Evolutionary conservation across 1,139 yeast genomes (phyloP), one percentile per base, ranked within the genome.

Genomic region (Hyphopichia buzzinii): DNA sequence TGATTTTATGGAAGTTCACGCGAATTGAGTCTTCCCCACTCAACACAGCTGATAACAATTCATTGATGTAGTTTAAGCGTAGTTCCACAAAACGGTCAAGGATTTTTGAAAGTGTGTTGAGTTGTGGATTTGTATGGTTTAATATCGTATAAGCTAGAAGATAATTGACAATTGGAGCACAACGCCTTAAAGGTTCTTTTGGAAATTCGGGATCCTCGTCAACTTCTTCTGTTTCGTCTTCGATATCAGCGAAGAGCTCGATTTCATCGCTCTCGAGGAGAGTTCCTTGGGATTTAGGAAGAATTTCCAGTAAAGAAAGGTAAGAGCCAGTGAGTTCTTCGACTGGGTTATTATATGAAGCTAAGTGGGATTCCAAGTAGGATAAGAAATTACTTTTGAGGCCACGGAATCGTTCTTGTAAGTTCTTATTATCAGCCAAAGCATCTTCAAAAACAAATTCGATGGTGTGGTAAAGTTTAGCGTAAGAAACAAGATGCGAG

Each of bases 391-490:
- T 56, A 3, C 26, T 21, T 38, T 57, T 66, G 39, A 67, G 51
- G 2, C 36, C 35, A 3, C 33, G 8, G 37, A 62, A 59, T n/a
- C 50, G 54, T 8, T 34, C 27, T 7, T 40, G 35, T 13, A 57
- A 40, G 17, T 49, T 47, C 2, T 37, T 33, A 29, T 57, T 52
- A 1, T 39, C 14, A 2, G 35, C 33, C 22, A 67, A 47, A 1
- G 54, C 47, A 12, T 51, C 52, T 4, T 32, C 33, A 39, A 67
- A 67, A 3, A 48, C 41, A 0, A 40, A 29, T 21, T 61, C 64
- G 8, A 68, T 50, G 1, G 70, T 57, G 39, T 58, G 55, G 43
- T 55, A 67, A 15, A 67, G 49, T 34, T 67, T 65, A 16, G 72
- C 64, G 42, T 58, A 63, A 37, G 58, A 55, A 6, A 69, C 55